Evolutionary conservation across 805 yeast genomes (phyloP), one percentile per base, ranked within the genome.

Genomic region (Maudiozyma turicensis): DNA sequence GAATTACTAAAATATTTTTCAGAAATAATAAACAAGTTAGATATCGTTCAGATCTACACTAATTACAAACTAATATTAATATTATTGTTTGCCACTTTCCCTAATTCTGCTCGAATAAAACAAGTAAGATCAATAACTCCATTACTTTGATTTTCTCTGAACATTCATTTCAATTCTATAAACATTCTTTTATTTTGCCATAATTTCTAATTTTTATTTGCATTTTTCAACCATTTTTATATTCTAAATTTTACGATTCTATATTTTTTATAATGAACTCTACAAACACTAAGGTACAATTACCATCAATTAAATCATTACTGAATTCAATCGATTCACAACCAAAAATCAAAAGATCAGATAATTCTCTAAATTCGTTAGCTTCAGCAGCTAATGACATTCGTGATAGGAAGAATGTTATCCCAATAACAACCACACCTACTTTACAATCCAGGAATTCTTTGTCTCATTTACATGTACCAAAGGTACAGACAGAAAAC

Each of bases 281-380:
- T 38, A 28, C 26, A 3, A 40, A 40, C n/a, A 29, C 43, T 6
- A 40, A 40, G 6, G 29, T 40, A 13, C 15, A 28, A 30, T 11
- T 42, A 32, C 44, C 44, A 9, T 42, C 44, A 8, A 42, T 42
- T n/a, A 30, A 42, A 32, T 42, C 44, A 15, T 29, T 42, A 8
- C 13, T 42, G 29, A 42, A 31, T 11, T 40, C 43, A 6, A 40
- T 40, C 14, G 40, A 38, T 15, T 8, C 8, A 7, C 10, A 20
- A 38, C 40, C 29, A 15, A 11, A 14, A 6, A 8, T 35, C 20
- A 7, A 20, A 4, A 35, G 38, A 35, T 9, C 38, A 35, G 38
- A 35, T n/a, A 35, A 15, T n/a, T 13, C 38, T 14, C 14, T 35
- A 15, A 35, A 8, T 35, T 35, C 14, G 14, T 13, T 35, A 35